Conservation (phyloP, 2,329 filamentous ascomycete genomes). For the Colletotrichum echinochloae region DNA sequence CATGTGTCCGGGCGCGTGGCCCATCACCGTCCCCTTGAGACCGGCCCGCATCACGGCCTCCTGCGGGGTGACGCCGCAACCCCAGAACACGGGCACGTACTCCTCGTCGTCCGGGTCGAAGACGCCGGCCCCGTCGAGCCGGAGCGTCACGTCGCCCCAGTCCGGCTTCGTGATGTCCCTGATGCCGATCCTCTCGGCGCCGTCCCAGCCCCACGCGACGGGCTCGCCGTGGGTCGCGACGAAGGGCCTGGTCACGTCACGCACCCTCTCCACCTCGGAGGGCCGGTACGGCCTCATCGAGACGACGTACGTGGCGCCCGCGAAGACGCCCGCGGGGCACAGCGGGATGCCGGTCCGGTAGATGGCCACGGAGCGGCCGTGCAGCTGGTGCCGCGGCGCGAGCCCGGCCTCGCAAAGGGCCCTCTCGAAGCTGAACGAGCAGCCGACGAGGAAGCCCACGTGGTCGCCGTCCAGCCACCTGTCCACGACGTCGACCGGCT, state of each 20-base stretch:
- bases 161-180: conserved; percentile 63
- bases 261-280: conserved; percentile 63
- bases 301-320: conserved; percentile 65
- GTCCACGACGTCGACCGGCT: conserved; percentile 54
- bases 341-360: conserved; percentile 69
- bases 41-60: conserved; percentile 69
- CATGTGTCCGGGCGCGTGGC: conserved; percentile 73
- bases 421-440: conserved; percentile 72
- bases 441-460: conserved; percentile 73
- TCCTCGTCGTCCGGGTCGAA: conserved; percentile 50
- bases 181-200: conserved; percentile 64
- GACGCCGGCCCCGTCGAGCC: conserved; percentile 52
- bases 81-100: conserved; percentile 70
- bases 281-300: conserved; percentile 71
- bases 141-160: conserved; percentile 66
- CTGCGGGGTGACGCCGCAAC: conserved; percentile 75
- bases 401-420: conserved; percentile 65
- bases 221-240: conserved; percentile 72
- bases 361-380: conserved; percentile 68
- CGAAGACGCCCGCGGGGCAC: conserved; percentile 69
- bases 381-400: conserved; percentile 61
- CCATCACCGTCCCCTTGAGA: conserved; percentile 68
- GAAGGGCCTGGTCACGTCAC: conserved; percentile 67
- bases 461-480: conserved; percentile 68
- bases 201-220: conserved; percentile 74